phyloP scores from a whole-genome alignment of 2,329 filamentous ascomycete species.

The Niveomyces coronatus region DNA sequence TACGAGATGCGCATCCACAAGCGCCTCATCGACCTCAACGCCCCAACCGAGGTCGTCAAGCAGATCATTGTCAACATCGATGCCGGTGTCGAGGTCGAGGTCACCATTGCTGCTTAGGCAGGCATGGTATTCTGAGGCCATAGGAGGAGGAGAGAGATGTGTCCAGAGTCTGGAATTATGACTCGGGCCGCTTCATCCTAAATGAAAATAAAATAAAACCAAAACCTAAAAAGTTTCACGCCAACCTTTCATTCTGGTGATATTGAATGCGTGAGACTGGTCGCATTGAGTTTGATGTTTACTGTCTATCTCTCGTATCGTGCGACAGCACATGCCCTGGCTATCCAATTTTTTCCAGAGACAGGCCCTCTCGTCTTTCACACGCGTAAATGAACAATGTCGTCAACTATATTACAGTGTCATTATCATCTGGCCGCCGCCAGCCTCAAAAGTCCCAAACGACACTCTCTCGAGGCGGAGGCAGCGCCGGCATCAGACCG shows the following conservation, averaged over 20 bases:
- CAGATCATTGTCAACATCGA: slow-evolving; percentile 95
- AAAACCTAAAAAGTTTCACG: slow-evolving; percentile 2
- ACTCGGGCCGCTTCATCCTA: too few relatives aligned
- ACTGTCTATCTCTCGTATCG: too few relatives aligned
- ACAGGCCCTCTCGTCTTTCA: too few relatives aligned
- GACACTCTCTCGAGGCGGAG: slow-evolving; percentile 68
- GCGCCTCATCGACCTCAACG: slow-evolving; percentile 93
- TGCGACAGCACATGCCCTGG: too few relatives aligned
- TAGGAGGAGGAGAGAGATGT: neutral
- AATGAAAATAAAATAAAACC: neutral
- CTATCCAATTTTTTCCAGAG: too few relatives aligned
- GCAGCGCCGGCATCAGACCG: slow-evolving; percentile 63
- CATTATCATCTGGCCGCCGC: too few relatives aligned
- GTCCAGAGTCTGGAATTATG: too few relatives aligned
- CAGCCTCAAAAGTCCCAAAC: slow-evolving; percentile 64
- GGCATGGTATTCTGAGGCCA: neutral
- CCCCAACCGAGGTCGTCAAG: slow-evolving; percentile 96
- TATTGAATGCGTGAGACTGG: too few relatives aligned
- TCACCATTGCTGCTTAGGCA: slow-evolving; percentile 74
- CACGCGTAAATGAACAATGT: too few relatives aligned
- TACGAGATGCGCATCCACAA: slow-evolving; percentile 99
- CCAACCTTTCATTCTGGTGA: too few relatives aligned
- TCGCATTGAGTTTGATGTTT: too few relatives aligned
- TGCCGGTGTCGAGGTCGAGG: slow-evolving; percentile 87
- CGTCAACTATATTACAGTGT: too few relatives aligned